Evolutionary conservation across 176 grass and related monocot genomes (phyloP).

Genomic region (Guadua angustifolia): DNA sequence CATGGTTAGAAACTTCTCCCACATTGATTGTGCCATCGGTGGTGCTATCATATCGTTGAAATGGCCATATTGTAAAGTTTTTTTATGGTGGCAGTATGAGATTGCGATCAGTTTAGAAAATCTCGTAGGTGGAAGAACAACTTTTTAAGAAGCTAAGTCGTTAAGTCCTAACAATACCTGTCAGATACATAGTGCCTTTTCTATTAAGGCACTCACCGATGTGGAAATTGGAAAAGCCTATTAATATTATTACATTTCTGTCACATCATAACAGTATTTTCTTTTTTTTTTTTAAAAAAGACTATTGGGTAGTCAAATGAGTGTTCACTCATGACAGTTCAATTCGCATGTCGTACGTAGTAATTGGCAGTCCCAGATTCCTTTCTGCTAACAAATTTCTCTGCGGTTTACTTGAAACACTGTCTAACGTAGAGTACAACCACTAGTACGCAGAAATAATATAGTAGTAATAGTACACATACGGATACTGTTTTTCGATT

Average conservation of each 20-base stretch:
- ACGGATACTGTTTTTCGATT: too few species aligned
- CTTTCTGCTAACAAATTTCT: not conserved
- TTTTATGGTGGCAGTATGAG: too few species aligned
- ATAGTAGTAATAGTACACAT: too few species aligned
- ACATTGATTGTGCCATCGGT: not conserved
- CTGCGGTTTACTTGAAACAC: not conserved
- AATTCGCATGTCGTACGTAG: not conserved
- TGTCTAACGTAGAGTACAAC: not conserved
- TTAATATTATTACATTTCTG: not conserved
- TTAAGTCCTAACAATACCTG: too few species aligned
- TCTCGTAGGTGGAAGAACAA: too few species aligned
- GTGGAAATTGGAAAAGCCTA: not conserved
- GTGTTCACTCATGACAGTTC: not conserved
- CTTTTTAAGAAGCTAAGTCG: too few species aligned
- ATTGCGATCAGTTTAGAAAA: too few species aligned
- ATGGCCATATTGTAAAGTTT: not conserved
- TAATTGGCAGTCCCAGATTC: too few species aligned
- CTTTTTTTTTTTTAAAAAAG: not conserved
- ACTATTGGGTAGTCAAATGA: not conserved
- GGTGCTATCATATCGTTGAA: not conserved
- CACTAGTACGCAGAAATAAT: not conserved
- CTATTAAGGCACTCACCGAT: not conserved
- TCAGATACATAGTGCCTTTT: too few species aligned
- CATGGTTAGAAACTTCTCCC: not conserved
- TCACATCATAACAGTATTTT: not conserved